phyloP scores from a whole-genome alignment of 2,329 filamentous ascomycete species.

The Penicillium sp. region DNA sequence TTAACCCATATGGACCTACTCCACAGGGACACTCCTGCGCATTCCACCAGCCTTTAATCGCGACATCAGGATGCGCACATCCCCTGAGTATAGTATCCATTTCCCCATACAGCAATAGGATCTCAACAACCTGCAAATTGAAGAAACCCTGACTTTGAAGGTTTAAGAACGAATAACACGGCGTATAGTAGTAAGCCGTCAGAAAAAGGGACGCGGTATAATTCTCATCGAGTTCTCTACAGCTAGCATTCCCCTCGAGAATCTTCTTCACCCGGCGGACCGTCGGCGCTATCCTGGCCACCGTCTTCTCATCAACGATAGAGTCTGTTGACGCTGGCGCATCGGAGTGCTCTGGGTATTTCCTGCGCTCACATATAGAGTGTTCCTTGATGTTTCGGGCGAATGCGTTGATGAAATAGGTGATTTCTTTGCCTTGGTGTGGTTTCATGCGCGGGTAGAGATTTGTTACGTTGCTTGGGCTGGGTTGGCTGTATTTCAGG shows the following conservation, averaged over 20 bases:
- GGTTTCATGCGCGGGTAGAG: constrained; percentile 15
- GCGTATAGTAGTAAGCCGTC: constrained; percentile 9
- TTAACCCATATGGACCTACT: background rate
- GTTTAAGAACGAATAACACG: constrained; percentile 23
- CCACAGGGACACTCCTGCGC: constrained; percentile 9
- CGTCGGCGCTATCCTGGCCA: constrained; percentile 10
- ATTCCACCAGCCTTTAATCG: constrained; percentile 3
- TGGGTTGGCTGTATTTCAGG: constrained; percentile 5
- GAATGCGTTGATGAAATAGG: constrained; percentile 19
- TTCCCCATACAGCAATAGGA: constrained; percentile 30
- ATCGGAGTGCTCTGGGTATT: constrained; percentile 13
- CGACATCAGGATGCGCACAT: constrained; percentile 18
- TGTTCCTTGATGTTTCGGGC: constrained; percentile 16
- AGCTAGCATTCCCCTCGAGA: no score
- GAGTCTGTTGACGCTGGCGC: constrained; percentile 8
- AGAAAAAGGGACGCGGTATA: constrained; percentile 25
- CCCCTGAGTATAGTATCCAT: constrained; percentile 29
- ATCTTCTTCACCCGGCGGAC: background rate
- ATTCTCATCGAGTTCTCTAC: constrained; percentile 12
- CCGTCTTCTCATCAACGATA: constrained; percentile 14
- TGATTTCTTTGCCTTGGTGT: constrained; percentile 17
- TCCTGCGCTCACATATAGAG: constrained; percentile 17
- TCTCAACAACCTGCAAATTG: constrained; percentile 30
- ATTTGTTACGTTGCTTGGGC: background rate
- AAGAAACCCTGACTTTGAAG: constrained; percentile 20